These are phyloP conservation scores for Shiraia sp. DNA, from an alignment of 2,329 filamentous ascomycete species.

Conservation along the genomic window DNA sequence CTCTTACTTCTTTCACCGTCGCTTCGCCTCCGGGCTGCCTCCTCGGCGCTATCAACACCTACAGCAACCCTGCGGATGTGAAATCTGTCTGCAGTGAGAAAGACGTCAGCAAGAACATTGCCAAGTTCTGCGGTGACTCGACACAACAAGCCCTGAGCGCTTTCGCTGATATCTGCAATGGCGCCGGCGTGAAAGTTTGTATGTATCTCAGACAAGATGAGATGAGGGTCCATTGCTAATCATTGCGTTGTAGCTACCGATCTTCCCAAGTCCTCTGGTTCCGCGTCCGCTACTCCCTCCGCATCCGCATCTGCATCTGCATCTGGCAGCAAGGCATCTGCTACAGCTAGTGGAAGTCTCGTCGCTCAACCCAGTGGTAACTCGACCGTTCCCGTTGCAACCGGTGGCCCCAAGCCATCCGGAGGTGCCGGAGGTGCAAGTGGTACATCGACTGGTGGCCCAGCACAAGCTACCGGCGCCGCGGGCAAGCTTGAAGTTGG, in stretches of 20 bases:
- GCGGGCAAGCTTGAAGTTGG: conserved; percentile 29
- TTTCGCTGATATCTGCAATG: conserved; percentile 34
- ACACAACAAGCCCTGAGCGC: conserved; percentile 28
- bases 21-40: conserved; percentile 34
- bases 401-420: conserved; percentile 14
- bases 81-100: conserved; percentile 32
- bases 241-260: conserved; percentile 1
- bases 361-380: conserved; percentile 8
- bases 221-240: neutral
- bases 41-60: conserved; percentile 36
- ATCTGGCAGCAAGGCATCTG: conserved; percentile 18
- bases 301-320: no score
- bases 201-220: conserved; percentile 12
- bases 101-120: conserved; percentile 26
- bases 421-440: conserved; percentile 6
- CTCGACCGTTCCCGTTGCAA: conserved; percentile 9
- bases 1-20: conserved; percentile 24
- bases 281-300: conserved; percentile 13
- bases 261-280: neutral
- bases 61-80: conserved; percentile 30
- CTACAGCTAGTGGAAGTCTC: conserved; percentile 15
- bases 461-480: conserved; percentile 20
- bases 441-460: conserved; percentile 10
- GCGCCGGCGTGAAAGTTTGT: conserved; percentile 33
- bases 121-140: conserved; percentile 28